phyloP scores from a whole-genome alignment of 345 rosid species.

The Mangifera indica region DNA sequence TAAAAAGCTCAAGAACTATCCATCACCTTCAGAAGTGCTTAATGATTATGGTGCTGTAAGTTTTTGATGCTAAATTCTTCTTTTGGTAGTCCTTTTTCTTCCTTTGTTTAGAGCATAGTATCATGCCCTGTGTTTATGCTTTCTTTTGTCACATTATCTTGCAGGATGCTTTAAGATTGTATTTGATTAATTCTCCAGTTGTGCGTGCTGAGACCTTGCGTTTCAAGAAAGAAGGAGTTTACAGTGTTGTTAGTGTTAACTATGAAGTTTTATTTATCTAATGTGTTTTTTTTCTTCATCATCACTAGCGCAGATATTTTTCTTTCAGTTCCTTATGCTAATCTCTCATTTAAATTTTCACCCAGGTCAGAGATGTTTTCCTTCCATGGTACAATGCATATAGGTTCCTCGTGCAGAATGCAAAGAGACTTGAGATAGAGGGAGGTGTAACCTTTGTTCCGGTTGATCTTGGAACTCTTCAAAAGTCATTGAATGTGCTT shows the following conservation, averaged over 20 bases:
- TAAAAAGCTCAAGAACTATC: constrained; percentile 86
- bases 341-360: constrained; percentile 16
- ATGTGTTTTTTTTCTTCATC: background rate
- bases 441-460: constrained; percentile 77
- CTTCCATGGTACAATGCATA: constrained; percentile 99
- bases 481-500: constrained; percentile 74
- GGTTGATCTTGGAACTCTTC: constrained; percentile 52
- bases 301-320: background rate
- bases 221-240: constrained; percentile 91
- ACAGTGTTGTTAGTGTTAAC: constrained; percentile 75
- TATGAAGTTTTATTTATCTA: background rate
- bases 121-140: background rate
- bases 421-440: constrained; percentile 92
- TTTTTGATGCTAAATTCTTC: constrained; percentile 3
- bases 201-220: constrained; percentile 96
- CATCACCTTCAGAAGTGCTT: constrained; percentile 86
- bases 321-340: background rate
- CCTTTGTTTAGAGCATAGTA: constrained; percentile 1
- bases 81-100: constrained; percentile 11
- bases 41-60: constrained; percentile 96
- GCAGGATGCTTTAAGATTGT: constrained; percentile 92
- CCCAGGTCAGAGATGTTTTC: constrained; percentile 96
- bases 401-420: constrained; percentile 96
- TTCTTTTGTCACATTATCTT: constrained; percentile 11
- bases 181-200: constrained; percentile 96